Evolutionary conservation across 179 eudicot genomes (phyloP).

Genomic region (Beta lomatogona): DNA sequence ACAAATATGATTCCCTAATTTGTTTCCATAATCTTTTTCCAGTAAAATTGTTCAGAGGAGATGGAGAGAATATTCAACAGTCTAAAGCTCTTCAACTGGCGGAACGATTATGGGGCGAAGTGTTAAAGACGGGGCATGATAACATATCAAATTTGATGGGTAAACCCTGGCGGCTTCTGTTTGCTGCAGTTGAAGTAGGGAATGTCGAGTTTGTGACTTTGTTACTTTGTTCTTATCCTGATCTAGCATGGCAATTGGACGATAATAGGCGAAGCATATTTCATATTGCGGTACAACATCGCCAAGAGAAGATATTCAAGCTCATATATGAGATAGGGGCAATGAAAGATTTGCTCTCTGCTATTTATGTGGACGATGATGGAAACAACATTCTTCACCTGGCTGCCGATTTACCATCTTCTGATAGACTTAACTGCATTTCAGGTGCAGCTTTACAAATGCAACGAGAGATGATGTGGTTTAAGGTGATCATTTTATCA

Average conservation of each 20-base stretch:
- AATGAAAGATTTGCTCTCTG: constrained; percentile 32
- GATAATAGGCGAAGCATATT: constrained; percentile 31
- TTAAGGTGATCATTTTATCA: constrained; percentile 40
- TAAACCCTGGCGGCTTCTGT: constrained; percentile 16
- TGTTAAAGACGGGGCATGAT: neutral
- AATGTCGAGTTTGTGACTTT: constrained; percentile 25
- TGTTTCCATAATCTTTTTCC: too few species aligned
- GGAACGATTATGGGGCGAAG: neutral
- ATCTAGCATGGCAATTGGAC: constrained; percentile 35
- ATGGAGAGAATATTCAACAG: too few species aligned
- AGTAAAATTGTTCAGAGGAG: too few species aligned
- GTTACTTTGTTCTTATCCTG: constrained; percentile 31
- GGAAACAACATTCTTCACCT: constrained; percentile 43
- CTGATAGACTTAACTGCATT: constrained; percentile 34
- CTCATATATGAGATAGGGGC: constrained; percentile 38
- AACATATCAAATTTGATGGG: constrained; percentile 5
- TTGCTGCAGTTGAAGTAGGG: constrained; percentile 33
- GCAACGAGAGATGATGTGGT: constrained; percentile 49
- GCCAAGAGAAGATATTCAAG: constrained; percentile 43
- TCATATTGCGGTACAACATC: constrained; percentile 35
- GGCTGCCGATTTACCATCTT: constrained; percentile 39
- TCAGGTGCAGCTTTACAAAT: constrained; percentile 50
- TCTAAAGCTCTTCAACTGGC: too few species aligned
- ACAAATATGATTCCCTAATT: too few species aligned
- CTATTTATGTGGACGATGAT: constrained; percentile 27